Percentiles rank a stretch among this genome's conserved stretches.
phyloP scores from a whole-genome alignment of 2,329 filamentous ascomycete genomes.

The Claviceps maximensis region DNA sequence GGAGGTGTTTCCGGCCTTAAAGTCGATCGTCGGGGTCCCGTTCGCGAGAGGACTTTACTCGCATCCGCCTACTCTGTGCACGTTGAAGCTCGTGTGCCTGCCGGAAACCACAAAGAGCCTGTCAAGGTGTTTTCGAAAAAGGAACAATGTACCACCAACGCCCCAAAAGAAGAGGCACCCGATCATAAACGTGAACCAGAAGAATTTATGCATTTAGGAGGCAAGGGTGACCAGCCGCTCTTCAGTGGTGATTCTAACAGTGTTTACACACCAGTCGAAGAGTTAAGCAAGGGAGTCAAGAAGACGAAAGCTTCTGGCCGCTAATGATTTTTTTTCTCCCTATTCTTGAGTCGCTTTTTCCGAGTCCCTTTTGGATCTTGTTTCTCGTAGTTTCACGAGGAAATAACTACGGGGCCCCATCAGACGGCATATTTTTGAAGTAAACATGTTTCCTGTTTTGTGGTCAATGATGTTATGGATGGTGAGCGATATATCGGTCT shows the following conservation, averaged over 20 bases:
- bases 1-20: constrained; percentile 74
- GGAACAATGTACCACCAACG: constrained; percentile 24
- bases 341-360: background rate
- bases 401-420: background rate
- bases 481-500: background rate
- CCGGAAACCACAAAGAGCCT: constrained; percentile 40
- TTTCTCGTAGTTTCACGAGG: background rate
- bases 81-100: constrained; percentile 38
- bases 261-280: constrained; percentile 30
- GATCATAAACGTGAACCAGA: constrained; percentile 51
- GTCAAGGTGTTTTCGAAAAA: constrained; percentile 71
- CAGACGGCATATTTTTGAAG: background rate
- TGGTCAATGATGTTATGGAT: background rate
- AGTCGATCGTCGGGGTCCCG: constrained; percentile 67
- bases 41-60: constrained; percentile 74
- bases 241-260: constrained; percentile 51
- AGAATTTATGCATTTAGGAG: constrained; percentile 76
- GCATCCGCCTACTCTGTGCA: constrained; percentile 66
- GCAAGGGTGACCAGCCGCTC: constrained; percentile 69
- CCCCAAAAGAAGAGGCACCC: constrained; percentile 49
- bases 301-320: constrained; percentile 15
- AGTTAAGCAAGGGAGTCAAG: constrained; percentile 16
- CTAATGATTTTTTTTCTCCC: constrained; percentile 1
- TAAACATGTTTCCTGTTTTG: background rate
- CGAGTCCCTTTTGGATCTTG: background rate